These are phyloP conservation scores for Parastagonospora nodorum DNA, from an alignment of 2,329 filamentous ascomycete genomes.

Conservation along the genomic window DNA sequence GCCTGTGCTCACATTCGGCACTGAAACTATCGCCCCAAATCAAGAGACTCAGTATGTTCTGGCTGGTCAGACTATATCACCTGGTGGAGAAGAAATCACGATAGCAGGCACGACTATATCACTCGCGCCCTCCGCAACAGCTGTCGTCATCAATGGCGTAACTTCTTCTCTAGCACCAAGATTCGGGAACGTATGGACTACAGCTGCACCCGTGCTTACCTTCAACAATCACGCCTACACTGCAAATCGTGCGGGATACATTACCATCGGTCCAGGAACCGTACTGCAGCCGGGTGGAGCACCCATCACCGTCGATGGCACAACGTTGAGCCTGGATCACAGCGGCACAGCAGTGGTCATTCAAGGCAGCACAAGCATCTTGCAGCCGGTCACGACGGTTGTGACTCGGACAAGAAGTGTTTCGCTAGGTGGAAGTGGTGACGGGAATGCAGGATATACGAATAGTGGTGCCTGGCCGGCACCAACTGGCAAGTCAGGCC, in stretches of 20 bases:
- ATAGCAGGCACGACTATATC: slow-evolving; percentile 44
- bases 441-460: slow-evolving; percentile 2
- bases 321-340: slow-evolving; percentile 37
- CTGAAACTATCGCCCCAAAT: slow-evolving; percentile 28
- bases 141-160: slow-evolving; percentile 42
- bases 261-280: slow-evolving; percentile 45
- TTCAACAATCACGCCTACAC: slow-evolving; percentile 46
- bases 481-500: neutral
- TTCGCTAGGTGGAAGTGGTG: slow-evolving; percentile 3
- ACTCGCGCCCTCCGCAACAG: slow-evolving; percentile 43
- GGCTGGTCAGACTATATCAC: slow-evolving; percentile 36
- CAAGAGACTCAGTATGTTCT: slow-evolving; percentile 33
- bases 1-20: slow-evolving; percentile 27
- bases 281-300: slow-evolving; percentile 46
- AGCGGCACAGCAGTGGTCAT: slow-evolving; percentile 34
- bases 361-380: slow-evolving; percentile 25
- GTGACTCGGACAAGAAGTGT: slow-evolving; percentile 17
- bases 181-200: slow-evolving; percentile 26
- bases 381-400: slow-evolving; percentile 30
- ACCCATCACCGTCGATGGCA: slow-evolving; percentile 40
- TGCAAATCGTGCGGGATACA: slow-evolving; percentile 51
- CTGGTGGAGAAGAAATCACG: slow-evolving; percentile 42
- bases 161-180: slow-evolving; percentile 25
- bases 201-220: slow-evolving; percentile 40
- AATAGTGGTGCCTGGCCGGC: slow-evolving; percentile 1